These are phyloP conservation scores for Diophrys sp. DNA, from an alignment of 73 alveolate genomes.

Conservation along the genomic window DNA sequence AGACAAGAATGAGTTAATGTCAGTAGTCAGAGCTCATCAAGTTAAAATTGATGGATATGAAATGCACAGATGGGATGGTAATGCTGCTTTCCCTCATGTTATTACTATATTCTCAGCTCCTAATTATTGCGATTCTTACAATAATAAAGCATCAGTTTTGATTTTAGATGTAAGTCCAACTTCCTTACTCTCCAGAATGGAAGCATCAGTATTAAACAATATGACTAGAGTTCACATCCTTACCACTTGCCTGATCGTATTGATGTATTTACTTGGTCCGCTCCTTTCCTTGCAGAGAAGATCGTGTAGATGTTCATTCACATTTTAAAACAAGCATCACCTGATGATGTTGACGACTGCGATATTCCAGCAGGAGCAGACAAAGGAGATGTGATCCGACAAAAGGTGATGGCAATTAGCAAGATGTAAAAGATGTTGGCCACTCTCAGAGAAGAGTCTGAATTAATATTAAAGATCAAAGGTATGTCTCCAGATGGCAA, in stretches of 20 bases:
- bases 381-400: conserved; percentile 40
- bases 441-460: conserved; percentile 64
- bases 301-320: conserved; percentile 23
- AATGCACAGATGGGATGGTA: conserved; percentile 84
- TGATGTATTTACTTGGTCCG: conserved; percentile 52
- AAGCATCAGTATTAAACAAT: conserved; percentile 46
- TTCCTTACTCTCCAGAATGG: conserved; percentile 20
- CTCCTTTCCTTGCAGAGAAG: conserved; percentile 59
- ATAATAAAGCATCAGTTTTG: conserved; percentile 57
- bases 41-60: conserved; percentile 81
- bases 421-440: conserved; percentile 55
- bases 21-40: conserved; percentile 80
- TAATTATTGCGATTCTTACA: conserved; percentile 65
- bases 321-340: conserved; percentile 9
- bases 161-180: conserved; percentile 44
- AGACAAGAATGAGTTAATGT: conserved; percentile 62
- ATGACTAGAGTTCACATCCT: conserved; percentile 33
- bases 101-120: conserved; percentile 76
- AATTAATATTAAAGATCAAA: conserved; percentile 61
- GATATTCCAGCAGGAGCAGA: conserved; percentile 62
- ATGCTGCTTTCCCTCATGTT: conserved; percentile 71
- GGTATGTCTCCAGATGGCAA: conserved; percentile 76
- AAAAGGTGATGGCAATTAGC: conserved; percentile 35
- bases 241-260: conserved; percentile 45
- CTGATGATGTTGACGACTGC: not conserved